phyloP scores from a whole-genome alignment of 208 protist genomes.

The Phytomonas francai region DNA sequence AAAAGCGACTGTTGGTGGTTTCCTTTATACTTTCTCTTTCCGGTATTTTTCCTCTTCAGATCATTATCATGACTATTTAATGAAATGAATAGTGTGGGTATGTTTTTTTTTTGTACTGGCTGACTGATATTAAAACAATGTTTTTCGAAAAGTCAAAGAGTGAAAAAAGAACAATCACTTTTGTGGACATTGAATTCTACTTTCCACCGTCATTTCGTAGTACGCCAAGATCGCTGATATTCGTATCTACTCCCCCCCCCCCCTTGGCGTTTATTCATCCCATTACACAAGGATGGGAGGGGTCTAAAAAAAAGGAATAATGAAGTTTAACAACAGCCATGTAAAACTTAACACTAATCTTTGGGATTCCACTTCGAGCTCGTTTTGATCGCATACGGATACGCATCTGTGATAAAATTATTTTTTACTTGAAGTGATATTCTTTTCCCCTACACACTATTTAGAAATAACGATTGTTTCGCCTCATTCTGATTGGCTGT shows the following conservation, averaged over 20 bases:
- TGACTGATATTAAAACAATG: not conserved
- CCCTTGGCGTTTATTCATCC: not conserved
- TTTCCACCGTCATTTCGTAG: not conserved
- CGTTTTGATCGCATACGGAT: not conserved
- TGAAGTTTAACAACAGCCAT: not conserved
- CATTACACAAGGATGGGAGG: not conserved
- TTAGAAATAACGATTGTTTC: constrained; percentile 1
- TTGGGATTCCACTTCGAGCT: not conserved
- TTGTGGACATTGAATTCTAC: not conserved
- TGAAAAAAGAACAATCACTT: not conserved
- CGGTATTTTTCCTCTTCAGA: not conserved
- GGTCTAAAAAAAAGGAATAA: not conserved
- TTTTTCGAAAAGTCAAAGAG: not conserved
- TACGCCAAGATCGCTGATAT: not conserved
- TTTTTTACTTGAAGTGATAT: not conserved
- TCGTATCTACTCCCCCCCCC: not conserved
- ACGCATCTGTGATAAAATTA: not conserved
- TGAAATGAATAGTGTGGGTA: not conserved
- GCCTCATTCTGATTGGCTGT: constrained; percentile 12
- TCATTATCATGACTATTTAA: not conserved
- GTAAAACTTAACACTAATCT: not conserved
- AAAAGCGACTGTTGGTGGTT: not conserved
- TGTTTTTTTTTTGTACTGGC: not conserved
- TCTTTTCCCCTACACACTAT: not conserved
- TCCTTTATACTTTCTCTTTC: not conserved